These are phyloP conservation scores for Phyllosticta paracitricarpa DNA, from an alignment of 2,329 filamentous ascomycete genomes.

Conservation along the genomic window DNA sequence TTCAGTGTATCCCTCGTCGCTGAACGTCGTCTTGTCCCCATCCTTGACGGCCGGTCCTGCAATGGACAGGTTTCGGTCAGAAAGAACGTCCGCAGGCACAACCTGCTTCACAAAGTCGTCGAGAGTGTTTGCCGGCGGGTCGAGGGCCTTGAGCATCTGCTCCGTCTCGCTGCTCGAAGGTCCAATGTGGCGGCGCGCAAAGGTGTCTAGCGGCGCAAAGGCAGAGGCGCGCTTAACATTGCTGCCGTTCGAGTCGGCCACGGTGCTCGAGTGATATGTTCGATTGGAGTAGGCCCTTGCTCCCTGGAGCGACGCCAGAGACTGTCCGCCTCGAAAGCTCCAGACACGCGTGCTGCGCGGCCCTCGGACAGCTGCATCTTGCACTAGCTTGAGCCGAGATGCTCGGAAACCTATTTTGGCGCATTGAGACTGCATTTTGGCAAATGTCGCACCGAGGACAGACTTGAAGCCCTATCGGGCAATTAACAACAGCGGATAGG, in stretches of 20 bases:
- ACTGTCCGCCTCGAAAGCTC: neutral
- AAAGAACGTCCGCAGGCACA: conserved; percentile 68
- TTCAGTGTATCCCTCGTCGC: conserved; percentile 45
- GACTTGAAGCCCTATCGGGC: neutral
- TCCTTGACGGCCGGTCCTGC: conserved; percentile 22
- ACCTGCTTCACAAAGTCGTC: conserved; percentile 82
- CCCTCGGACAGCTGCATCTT: neutral
- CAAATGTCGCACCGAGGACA: neutral
- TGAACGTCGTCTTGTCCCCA: conserved; percentile 27
- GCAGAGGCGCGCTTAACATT: conserved; percentile 7
- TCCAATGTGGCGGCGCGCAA: conserved; percentile 78
- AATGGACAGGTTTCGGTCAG: conserved; percentile 52
- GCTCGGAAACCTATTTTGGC: conserved; percentile 8
- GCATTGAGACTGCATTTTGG: conserved; percentile 10
- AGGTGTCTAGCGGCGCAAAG: conserved; percentile 48
- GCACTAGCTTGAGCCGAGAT: conserved; percentile 4
- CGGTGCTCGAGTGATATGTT: conserved; percentile 15
- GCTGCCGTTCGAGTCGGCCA: conserved; percentile 12
- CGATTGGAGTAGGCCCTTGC: neutral
- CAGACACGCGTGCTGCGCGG: neutral
- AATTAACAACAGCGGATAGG: neutral
- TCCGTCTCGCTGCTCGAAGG: conserved; percentile 59
- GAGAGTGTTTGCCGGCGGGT: conserved; percentile 61
- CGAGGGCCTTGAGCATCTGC: conserved; percentile 70
- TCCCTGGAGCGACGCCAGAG: neutral